Percentiles rank a stretch among this genome's conserved stretches.
Conservation (phyloP, 257 asterid species). For the Solanum dulcamara region DNA sequence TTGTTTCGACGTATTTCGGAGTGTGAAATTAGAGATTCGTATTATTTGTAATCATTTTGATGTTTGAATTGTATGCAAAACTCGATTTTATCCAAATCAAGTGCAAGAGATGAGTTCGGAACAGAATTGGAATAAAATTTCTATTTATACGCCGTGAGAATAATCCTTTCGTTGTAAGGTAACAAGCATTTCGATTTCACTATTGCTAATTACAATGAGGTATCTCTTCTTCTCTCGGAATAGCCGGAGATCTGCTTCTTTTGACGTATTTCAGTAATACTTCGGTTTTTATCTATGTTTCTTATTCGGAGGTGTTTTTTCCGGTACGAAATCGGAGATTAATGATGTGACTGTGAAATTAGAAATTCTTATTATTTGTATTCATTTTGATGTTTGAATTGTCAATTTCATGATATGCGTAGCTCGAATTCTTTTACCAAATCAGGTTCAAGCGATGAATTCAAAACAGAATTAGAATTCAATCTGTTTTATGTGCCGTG, state of each 20-base stretch:
- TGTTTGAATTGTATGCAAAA: neutral
- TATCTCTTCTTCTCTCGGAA: too few relatives aligned
- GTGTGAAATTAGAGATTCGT: neutral
- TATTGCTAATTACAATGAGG: neutral
- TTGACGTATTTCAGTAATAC: neutral
- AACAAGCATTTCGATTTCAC: neutral
- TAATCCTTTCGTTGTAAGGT: neutral
- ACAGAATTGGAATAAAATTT: neutral
- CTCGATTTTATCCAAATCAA: neutral
- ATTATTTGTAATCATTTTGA: neutral
- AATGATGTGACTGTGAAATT: neutral
- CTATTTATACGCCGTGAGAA: neutral
- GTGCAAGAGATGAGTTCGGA: neutral
- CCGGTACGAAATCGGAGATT: neutral
- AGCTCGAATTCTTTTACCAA: neutral
- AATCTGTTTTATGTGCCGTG: neutral
- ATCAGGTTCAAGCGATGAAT: neutral
- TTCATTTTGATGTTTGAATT: neutral
- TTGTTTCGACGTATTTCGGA: neutral
- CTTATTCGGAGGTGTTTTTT: neutral
- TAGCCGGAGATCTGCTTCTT: neutral
- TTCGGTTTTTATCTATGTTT: neutral
- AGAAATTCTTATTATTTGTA: neutral
- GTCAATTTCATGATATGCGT: neutral
- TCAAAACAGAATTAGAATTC: neutral